Evolutionary conservation across 352 stramenopile species (phyloP), one percentile per base, ranked within the genome.

Genomic region (Pythium periplocum): DNA sequence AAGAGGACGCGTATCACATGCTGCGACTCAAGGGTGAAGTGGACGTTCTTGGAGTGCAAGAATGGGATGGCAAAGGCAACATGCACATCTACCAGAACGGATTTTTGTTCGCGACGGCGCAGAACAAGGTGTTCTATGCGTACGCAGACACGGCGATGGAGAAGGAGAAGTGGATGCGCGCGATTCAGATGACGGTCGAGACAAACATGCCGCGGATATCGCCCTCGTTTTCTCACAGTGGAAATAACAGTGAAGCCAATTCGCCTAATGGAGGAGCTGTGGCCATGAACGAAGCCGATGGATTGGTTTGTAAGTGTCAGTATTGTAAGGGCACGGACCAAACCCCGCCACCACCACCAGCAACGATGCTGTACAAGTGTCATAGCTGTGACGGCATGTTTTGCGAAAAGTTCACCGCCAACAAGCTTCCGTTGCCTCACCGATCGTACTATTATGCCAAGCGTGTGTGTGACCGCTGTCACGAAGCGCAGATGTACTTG

Each of bases 51-150:
- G 87, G 86, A 12, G 87, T 94, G 12, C 86, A 95, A 62, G 84
- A 96, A 53, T 96, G 87, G 87, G 87, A 96, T 55, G 87, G 87
- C 55, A 94, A 95, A 62, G 87, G 84, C 56, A 94, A 94, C 62
- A 94, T 93, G 78, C 84, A 95, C 74, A 95, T 93, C 53, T 96
- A 96, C 60, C 70, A 87, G 54, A 72, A 92, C 59, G 87, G 87
- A 3, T 94, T 96, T 53, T 59, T 96, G 6, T 95, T 95, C 56
- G 84, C 82, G 10, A 95, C 84, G 47, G 75, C 82, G 34, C 84
- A 95, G 63, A 95, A 82, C 63, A 95, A 95, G 55, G 81, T 95
- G 8, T 95, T 95, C 55, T 95, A 95, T 60, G 82, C 82, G 26
- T 95, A 95, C 57, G 84, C 82, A 0, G 84, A 95, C 53, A 90